Conservation (phyloP, 2,329 filamentous ascomycete species). For the Epichloe scottii region DNA sequence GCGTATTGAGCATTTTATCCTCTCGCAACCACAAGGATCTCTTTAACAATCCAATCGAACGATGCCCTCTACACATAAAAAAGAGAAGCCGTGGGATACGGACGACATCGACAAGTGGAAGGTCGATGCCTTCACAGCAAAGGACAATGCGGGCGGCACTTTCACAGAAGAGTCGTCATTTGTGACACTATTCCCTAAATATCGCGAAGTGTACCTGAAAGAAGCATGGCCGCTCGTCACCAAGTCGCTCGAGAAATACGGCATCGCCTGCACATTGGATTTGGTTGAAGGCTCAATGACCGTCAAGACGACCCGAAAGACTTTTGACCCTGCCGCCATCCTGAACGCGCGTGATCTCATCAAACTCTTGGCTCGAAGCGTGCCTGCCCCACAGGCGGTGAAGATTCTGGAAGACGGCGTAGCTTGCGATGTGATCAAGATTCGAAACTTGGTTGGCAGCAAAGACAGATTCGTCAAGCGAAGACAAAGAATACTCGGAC, state of each 20-base stretch:
- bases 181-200: constrained; percentile 80
- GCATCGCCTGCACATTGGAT: constrained; percentile 85
- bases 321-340: constrained; percentile 83
- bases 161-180: constrained; percentile 94
- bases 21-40: no score
- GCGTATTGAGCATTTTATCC: not conserved
- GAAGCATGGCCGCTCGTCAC: constrained; percentile 90
- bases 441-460: constrained; percentile 76
- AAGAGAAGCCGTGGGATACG: constrained; percentile 89
- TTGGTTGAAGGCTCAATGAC: constrained; percentile 94
- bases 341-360: constrained; percentile 90
- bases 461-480: constrained; percentile 95
- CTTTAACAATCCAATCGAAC: not conserved
- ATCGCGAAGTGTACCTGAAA: constrained; percentile 86
- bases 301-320: constrained; percentile 86
- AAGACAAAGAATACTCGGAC: constrained; percentile 82
- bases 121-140: constrained; percentile 72
- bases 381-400: constrained; percentile 83
- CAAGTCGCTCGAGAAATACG: constrained; percentile 70
- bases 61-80: constrained; percentile 84
- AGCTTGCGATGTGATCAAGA: constrained; percentile 93
- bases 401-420: constrained; percentile 89
- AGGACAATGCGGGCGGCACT: constrained; percentile 73
- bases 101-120: constrained; percentile 98
- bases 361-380: constrained; percentile 80